These are phyloP conservation scores for Sphaerosporella brunnea DNA, from an alignment of 495 filamentous ascomycete genomes.

Conservation along the genomic window DNA sequence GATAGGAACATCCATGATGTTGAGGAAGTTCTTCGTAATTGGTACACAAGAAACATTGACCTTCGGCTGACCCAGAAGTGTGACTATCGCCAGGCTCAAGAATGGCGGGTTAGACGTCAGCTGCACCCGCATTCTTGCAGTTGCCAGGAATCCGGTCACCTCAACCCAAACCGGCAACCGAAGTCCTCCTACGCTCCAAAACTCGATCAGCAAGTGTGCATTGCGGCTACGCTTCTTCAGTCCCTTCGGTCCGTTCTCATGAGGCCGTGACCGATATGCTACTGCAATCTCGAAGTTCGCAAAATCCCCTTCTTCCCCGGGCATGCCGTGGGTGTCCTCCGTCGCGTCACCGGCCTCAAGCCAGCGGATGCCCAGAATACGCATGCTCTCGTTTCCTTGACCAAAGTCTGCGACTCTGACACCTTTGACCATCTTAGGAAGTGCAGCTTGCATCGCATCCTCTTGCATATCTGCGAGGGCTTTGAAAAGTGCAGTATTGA, in stretches of 20 bases:
- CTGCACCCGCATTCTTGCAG: constrained; percentile 44
- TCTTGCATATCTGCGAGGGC: constrained; percentile 47
- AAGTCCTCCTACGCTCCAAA: constrained; percentile 45
- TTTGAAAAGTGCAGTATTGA: constrained; percentile 53
- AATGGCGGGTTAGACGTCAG: constrained; percentile 53
- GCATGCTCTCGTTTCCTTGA: constrained; percentile 46
- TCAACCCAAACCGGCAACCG: constrained; percentile 53
- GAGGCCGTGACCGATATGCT: constrained; percentile 38
- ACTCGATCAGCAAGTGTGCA: constrained; percentile 48
- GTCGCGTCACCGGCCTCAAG: constrained; percentile 46
- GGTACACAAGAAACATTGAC: constrained; percentile 46
- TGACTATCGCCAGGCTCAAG: constrained; percentile 45
- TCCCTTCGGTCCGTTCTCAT: constrained; percentile 26
- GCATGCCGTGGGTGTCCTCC: constrained; percentile 38
- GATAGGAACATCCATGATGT: constrained; percentile 50
- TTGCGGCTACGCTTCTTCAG: constrained; percentile 44
- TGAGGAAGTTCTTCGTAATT: constrained; percentile 42
- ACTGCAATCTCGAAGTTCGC: constrained; percentile 52
- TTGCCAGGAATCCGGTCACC: constrained; percentile 45
- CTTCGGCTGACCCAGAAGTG: constrained; percentile 50
- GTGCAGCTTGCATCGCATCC: constrained; percentile 53
- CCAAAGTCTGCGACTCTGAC: constrained; percentile 52
- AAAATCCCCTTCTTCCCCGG: constrained; percentile 56
- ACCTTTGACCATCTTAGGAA: constrained; percentile 47
- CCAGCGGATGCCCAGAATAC: constrained; percentile 48